phyloP scores from a whole-genome alignment of 108 stramenopile genomes.

The Cylindrotheca closterium region DNA sequence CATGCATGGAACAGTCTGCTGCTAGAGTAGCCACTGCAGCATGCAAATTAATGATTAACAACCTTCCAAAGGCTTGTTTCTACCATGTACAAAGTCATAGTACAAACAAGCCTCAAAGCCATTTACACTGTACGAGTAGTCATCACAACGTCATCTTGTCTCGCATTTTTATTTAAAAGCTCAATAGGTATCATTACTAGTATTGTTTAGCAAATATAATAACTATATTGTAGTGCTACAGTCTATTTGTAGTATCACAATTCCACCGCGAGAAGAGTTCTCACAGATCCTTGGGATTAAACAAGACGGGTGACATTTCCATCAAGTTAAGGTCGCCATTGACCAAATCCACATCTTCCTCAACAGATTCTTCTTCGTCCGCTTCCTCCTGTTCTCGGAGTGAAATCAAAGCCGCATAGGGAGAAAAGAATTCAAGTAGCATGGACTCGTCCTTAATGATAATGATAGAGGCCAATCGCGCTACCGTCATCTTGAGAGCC shows the following conservation, averaged over 20 bases:
- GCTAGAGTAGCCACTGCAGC: no score
- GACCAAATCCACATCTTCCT: not conserved
- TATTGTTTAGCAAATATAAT: no score
- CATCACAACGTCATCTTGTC: no score
- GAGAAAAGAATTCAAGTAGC: slow-evolving; percentile 47
- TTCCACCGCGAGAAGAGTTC: not conserved
- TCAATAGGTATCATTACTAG: no score
- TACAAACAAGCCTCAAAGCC: no score
- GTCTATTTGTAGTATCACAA: not conserved
- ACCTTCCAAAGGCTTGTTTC: no score
- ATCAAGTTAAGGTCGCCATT: not conserved
- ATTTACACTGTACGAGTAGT: no score
- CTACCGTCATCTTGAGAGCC: slow-evolving; percentile 33
- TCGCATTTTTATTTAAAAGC: no score
- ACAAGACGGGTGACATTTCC: not conserved
- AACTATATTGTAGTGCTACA: no score
- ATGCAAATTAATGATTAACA: no score
- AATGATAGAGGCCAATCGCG: slow-evolving; percentile 40
- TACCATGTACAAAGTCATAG: no score
- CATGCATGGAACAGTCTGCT: no score
- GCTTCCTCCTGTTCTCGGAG: slow-evolving; percentile 10
- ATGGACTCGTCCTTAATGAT: slow-evolving; percentile 45
- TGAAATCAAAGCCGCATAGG: slow-evolving; percentile 32
- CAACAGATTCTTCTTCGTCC: not conserved
- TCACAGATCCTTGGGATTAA: slow-evolving; percentile 1